Evolutionary conservation across 306 rosid species (phyloP).

Genomic region (Medicago ruthenica): DNA sequence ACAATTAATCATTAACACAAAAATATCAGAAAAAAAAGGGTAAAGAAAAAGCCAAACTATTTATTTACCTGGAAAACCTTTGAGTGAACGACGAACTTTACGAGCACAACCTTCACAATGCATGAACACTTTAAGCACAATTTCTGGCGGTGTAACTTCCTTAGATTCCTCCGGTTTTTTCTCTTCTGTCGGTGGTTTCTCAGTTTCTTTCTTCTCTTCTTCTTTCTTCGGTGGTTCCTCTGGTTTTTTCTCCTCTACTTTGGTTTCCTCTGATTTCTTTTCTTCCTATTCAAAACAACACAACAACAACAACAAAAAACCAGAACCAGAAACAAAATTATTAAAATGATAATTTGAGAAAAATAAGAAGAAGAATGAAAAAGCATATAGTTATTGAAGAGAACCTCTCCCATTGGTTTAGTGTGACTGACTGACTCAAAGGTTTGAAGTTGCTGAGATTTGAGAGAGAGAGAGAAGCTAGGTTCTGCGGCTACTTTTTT

Average conservation of each 20-base stretch:
- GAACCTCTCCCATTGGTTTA: slow-evolving; percentile 64
- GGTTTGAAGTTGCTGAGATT: slow-evolving; percentile 9
- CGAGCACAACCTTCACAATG: slow-evolving; percentile 99
- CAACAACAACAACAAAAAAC: slow-evolving; percentile 4
- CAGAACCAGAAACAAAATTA: slow-evolving; percentile 17
- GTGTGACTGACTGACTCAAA: slow-evolving; percentile 10
- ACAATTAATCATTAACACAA: background rate
- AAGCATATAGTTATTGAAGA: background rate
- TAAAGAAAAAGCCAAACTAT: background rate
- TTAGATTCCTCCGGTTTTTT: slow-evolving; percentile 42
- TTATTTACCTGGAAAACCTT: slow-evolving; percentile 71
- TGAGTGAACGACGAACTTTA: slow-evolving; percentile 81
- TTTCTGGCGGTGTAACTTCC: slow-evolving; percentile 57
- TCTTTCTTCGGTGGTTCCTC: slow-evolving; percentile 43
- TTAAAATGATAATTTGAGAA: background rate
- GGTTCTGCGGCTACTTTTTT: background rate
- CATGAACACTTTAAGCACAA: slow-evolving; percentile 85
- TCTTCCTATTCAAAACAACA: slow-evolving; percentile 52
- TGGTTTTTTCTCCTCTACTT: slow-evolving; percentile 63
- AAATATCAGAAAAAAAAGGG: too few relatives aligned
- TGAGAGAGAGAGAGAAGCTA: slow-evolving; percentile 1
- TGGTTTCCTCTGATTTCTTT: slow-evolving; percentile 57
- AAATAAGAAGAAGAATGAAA: background rate
- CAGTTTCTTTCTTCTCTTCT: slow-evolving; percentile 42
- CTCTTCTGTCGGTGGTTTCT: slow-evolving; percentile 37